Base-by-base conservation (phyloP, 2,329 filamentous ascomycete species). In the Balansia obtecta region DNA sequence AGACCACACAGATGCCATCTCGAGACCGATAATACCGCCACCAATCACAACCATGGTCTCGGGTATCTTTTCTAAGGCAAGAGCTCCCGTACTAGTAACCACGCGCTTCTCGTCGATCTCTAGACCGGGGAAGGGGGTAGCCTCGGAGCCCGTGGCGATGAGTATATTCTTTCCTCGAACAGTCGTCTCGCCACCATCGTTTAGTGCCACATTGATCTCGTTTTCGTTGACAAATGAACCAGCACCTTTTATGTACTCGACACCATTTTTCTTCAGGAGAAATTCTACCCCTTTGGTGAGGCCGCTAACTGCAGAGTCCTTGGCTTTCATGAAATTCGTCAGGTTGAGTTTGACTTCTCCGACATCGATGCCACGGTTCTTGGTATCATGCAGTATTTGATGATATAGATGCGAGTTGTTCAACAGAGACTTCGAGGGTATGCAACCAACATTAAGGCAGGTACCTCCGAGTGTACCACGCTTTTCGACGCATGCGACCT, bases 331-430 rank as follows among this genome's bases (percentile, higher is more conserved):
- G 82, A 98, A 89, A 69, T 93, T 84, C 63, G 76, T 71, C 44
- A 98, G 79, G 77, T 98, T 96, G 66, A 98, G 84, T 72, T 95
- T 94, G 65, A 98, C 91, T 73, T 95, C 88, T 65, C 86, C 85
- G 61, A 98, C 93, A 66, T 97, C 91, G 68, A 98, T 98, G 67
- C 93, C 93, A 68, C 93, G 88, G 72, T 86, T 82, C 75, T 96
- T 95, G 58, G 89, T 91, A 76, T 98, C 93, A 75, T 98, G 91
- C 54, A 94, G 81, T 65, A 96, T 86, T 73, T 90, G 86, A 76
- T 97, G 91, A 78, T 97, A 97, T 54, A 97, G 80, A 71, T 96
- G 89, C 62, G 93, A 96, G 79, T 97, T 97, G 83, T 97, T 98
- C 70, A 98, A 87, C 60, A 98, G 88, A 56, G 93, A 96, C 75